Conservation (phyloP, 805 yeast genomes). For the Naumovozyma dairenensis region DNA sequence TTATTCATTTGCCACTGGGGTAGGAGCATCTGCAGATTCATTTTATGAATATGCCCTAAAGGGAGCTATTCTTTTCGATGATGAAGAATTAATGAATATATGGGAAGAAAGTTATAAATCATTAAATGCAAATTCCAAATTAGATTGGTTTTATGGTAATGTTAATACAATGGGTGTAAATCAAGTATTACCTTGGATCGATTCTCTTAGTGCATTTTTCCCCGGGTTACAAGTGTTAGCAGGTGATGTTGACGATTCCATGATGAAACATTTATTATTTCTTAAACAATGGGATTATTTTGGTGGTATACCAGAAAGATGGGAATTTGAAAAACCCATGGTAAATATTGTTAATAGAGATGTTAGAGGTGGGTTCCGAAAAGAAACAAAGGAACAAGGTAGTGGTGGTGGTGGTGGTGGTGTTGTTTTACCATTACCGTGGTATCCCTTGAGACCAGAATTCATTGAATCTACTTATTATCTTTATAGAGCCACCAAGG, state of each 20-base stretch:
- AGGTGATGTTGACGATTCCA: slow-evolving; percentile 65
- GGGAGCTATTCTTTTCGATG: slow-evolving; percentile 62
- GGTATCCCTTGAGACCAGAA: slow-evolving; percentile 93
- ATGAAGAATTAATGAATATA: slow-evolving; percentile 38
- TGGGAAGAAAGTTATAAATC: slow-evolving; percentile 57
- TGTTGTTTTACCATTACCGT: slow-evolving; percentile 41
- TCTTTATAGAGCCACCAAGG: slow-evolving; percentile 72
- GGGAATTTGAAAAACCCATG: slow-evolving; percentile 40
- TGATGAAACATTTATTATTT: slow-evolving; percentile 48
- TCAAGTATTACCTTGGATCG: slow-evolving; percentile 60
- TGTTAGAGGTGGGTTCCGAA: too few relatives aligned
- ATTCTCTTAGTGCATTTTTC: slow-evolving; percentile 78
- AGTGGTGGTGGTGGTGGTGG: background rate
- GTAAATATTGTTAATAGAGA: too few relatives aligned
- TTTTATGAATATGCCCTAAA: slow-evolving; percentile 84
- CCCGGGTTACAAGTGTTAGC: slow-evolving; percentile 74
- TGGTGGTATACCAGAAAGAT: slow-evolving; percentile 82
- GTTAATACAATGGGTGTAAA: slow-evolving; percentile 46
- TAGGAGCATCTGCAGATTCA: slow-evolving; percentile 88
- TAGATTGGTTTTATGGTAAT: slow-evolving; percentile 46
- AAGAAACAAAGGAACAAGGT: too few relatives aligned
- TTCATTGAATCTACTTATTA: slow-evolving; percentile 83
- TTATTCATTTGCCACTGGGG: slow-evolving; percentile 56
- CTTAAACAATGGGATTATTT: slow-evolving; percentile 71
- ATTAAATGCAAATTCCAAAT: slow-evolving; percentile 42